Evolutionary conservation across 2,329 filamentous ascomycete species (phyloP).

Genomic region (Paradendryphiella salina): DNA sequence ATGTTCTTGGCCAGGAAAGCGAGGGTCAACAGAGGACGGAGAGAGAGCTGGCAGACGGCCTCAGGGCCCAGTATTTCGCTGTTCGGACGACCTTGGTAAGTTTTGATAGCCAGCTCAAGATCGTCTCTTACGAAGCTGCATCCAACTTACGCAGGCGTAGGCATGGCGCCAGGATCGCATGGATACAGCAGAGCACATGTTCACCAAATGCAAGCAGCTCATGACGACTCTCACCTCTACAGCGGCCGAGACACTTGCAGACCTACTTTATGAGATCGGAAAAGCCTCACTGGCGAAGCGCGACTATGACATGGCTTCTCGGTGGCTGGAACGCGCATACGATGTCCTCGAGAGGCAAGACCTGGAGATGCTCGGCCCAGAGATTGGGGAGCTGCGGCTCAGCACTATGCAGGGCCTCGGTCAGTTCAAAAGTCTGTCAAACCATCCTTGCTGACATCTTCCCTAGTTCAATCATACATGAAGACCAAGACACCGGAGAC

Average conservation of each 20-base stretch:
- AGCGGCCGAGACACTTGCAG: constrained; percentile 64
- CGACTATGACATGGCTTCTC: constrained; percentile 60
- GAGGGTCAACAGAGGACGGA: constrained; percentile 30
- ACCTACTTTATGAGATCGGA: constrained; percentile 74
- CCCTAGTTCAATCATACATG: constrained; percentile 61
- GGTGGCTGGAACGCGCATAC: constrained; percentile 74
- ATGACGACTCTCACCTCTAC: constrained; percentile 51
- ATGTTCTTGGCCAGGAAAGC: constrained; percentile 24
- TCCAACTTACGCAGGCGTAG: constrained; percentile 49
- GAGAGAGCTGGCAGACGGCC: constrained; percentile 39
- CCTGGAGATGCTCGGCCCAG: constrained; percentile 59
- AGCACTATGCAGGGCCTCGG: constrained; percentile 63
- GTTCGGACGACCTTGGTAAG: constrained; percentile 69
- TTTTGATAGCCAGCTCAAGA: neutral
- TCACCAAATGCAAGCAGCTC: constrained; percentile 57
- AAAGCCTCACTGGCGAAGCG: constrained; percentile 58
- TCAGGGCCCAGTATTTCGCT: constrained; percentile 66
- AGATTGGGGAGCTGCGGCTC: constrained; percentile 66
- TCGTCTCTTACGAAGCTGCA: too few relatives aligned
- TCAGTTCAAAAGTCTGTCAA: constrained; percentile 17
- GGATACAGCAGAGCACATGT: constrained; percentile 80
- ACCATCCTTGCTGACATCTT: constrained; percentile 9
- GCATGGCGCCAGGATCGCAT: constrained; percentile 73
- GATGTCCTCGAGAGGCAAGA: constrained; percentile 61
- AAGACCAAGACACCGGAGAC: constrained; percentile 52